Evolutionary conservation across 169 alveolate genomes (phyloP).

Genomic region (Plasmodium sp.): DNA sequence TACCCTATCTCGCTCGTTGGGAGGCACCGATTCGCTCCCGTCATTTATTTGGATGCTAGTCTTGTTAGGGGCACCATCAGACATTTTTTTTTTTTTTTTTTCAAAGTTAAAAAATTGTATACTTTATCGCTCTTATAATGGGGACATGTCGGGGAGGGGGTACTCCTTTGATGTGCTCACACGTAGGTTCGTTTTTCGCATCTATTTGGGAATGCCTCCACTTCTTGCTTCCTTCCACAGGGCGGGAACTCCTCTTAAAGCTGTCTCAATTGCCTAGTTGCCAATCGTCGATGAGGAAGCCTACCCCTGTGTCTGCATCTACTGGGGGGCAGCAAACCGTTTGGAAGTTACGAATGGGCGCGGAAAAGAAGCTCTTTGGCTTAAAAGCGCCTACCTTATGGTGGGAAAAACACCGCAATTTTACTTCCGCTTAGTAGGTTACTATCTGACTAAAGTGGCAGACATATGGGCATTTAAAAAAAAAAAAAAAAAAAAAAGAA

Average conservation of each 20-base stretch:
- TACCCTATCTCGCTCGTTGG: neutral
- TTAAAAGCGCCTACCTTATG: neutral
- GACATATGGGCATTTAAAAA: neutral
- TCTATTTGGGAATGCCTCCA: neutral
- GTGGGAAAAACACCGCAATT: neutral
- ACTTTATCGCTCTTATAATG: neutral
- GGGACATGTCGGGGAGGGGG: neutral
- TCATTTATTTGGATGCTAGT: neutral
- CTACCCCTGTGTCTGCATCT: neutral
- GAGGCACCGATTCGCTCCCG: neutral
- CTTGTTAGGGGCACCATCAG: neutral
- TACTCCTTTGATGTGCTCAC: neutral
- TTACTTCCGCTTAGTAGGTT: neutral
- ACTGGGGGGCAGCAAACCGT: neutral
- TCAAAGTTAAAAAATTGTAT: neutral
- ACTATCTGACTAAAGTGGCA: neutral
- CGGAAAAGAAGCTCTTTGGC: neutral
- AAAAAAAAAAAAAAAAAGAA: neutral
- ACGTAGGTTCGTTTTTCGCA: neutral
- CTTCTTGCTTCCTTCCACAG: neutral
- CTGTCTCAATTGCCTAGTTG: neutral
- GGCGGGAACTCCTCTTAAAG: neutral
- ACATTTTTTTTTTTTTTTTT: constrained; percentile 15
- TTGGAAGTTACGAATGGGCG: neutral
- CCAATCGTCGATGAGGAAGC: neutral